These are phyloP conservation scores for Plectosphaerella plurivora DNA, from an alignment of 2,329 filamentous ascomycete species.

Conservation along the genomic window DNA sequence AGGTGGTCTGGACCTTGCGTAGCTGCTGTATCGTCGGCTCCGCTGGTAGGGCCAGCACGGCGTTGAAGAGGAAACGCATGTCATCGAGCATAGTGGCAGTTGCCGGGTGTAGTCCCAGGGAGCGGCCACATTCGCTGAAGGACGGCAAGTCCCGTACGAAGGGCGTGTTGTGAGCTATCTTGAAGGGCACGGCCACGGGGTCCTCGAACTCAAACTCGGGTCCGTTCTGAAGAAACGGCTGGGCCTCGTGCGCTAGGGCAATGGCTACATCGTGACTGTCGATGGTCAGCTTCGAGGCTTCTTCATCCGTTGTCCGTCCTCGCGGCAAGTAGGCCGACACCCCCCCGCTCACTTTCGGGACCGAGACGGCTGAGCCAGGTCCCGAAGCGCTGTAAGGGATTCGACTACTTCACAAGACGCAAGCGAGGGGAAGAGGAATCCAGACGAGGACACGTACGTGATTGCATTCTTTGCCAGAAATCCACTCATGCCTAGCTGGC, in stretches of 20 bases:
- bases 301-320: not conserved
- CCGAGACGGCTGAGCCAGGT: too few relatives aligned
- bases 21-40: constrained; percentile 28
- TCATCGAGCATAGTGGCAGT: constrained; percentile 48
- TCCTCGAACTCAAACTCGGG: constrained; percentile 37
- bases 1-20: constrained; percentile 31
- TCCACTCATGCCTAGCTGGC: constrained; percentile 39
- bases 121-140: constrained; percentile 35
- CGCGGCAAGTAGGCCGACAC: too few relatives aligned
- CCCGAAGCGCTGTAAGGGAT: not conserved
- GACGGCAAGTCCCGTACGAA: constrained; percentile 24
- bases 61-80: constrained; percentile 40
- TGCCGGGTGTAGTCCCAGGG: constrained; percentile 37
- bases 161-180: constrained; percentile 42
- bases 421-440: not conserved
- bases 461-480: constrained; percentile 43
- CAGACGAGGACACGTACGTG: constrained; percentile 30
- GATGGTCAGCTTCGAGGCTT: not conserved
- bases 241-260: constrained; percentile 40
- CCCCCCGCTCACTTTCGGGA: too few relatives aligned
- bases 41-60: constrained; percentile 33
- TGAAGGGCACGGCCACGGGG: constrained; percentile 30
- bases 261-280: constrained; percentile 43
- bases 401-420: not conserved
- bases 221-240: constrained; percentile 34